Conservation (phyloP, 2,329 filamentous ascomycete genomes). For the Aspergillus fischeri region DNA sequence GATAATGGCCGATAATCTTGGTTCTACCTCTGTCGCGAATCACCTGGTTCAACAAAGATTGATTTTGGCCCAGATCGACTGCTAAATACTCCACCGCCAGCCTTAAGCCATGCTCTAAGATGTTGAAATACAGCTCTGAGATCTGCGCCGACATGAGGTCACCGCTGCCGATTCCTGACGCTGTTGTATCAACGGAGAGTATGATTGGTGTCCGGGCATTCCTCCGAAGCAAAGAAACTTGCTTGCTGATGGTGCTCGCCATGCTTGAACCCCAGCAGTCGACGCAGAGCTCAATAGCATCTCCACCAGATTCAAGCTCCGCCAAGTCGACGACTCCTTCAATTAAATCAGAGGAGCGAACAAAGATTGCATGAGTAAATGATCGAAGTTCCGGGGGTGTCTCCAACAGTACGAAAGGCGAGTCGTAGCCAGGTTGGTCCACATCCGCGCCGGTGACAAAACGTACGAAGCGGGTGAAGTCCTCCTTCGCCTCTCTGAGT, state of each 20-base stretch:
- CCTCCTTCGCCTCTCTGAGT: slow-evolving; percentile 53
- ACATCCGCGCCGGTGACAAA: slow-evolving; percentile 53
- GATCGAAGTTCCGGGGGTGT: slow-evolving; percentile 56
- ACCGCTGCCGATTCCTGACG: slow-evolving; percentile 10
- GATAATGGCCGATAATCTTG: slow-evolving; percentile 38
- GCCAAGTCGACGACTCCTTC: slow-evolving; percentile 41
- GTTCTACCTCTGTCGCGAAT: slow-evolving; percentile 35
- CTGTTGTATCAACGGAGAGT: slow-evolving; percentile 48
- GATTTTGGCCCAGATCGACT: slow-evolving; percentile 33
- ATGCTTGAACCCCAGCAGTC: slow-evolving; percentile 54
- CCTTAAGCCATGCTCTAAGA: slow-evolving; percentile 38
- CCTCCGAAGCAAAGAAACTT: slow-evolving; percentile 56
- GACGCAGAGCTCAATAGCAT: slow-evolving; percentile 58
- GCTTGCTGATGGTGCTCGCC: slow-evolving; percentile 49
- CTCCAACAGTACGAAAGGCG: slow-evolving; percentile 57
- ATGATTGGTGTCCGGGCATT: slow-evolving; percentile 55
- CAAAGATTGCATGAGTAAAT: slow-evolving; percentile 41
- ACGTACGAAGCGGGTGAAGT: slow-evolving; percentile 58
- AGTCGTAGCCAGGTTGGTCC: slow-evolving; percentile 52
- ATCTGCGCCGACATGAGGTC: slow-evolving; percentile 8
- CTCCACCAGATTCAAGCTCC: slow-evolving; percentile 54
- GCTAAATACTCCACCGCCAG: slow-evolving; percentile 40
- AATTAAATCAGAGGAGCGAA: slow-evolving; percentile 35
- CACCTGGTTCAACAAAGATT: slow-evolving; percentile 21
- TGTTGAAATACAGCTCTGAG: slow-evolving; percentile 27